Percentiles rank a stretch among this genome's conserved stretches.
phyloP scores from a whole-genome alignment of 1,284 basidiomycete species.

The Schizophyllum amplum region DNA sequence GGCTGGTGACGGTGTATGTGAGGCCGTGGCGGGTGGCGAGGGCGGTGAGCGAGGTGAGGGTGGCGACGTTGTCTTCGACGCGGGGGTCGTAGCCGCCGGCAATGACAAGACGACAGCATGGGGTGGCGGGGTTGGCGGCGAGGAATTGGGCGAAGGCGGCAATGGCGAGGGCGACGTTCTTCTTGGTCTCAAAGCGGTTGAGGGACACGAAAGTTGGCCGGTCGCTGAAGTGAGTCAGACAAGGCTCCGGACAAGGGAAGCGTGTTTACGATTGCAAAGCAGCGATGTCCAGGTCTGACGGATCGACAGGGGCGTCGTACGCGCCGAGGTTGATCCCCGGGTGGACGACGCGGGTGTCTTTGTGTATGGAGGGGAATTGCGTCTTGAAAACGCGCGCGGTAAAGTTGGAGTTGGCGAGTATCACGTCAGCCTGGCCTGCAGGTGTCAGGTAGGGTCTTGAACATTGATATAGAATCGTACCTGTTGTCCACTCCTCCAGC shows the following conservation, averaged over 20 bases:
- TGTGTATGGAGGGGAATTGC: slow-evolving; percentile 66
- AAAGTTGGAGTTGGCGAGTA: slow-evolving; percentile 90
- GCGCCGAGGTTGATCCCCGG: slow-evolving; percentile 83
- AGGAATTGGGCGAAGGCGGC: slow-evolving; percentile 55
- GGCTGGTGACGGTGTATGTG: slow-evolving; percentile 46
- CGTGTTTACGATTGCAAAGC: slow-evolving; percentile 60
- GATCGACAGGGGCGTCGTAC: slow-evolving; percentile 44
- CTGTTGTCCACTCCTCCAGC: slow-evolving; percentile 85
- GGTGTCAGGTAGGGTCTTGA: slow-evolving; percentile 1
- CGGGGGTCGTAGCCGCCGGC: slow-evolving; percentile 59
- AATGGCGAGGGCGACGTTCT: slow-evolving; percentile 82
- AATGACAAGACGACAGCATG: slow-evolving; percentile 6
- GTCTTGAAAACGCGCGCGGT: slow-evolving; percentile 74
- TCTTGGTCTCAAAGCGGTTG: slow-evolving; percentile 96
- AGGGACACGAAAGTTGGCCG: slow-evolving; percentile 80
- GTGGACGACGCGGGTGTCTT: slow-evolving; percentile 74
- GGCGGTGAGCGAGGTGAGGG: slow-evolving; percentile 49
- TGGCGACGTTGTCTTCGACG: slow-evolving; percentile 63
- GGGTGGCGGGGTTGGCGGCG: neutral
- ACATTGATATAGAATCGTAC: too few species aligned
- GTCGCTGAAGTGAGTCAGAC: slow-evolving; percentile 32
- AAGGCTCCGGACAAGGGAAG: slow-evolving; percentile 1
- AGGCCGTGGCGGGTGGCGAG: slow-evolving; percentile 42
- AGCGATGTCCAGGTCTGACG: slow-evolving; percentile 40
- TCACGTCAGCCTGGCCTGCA: slow-evolving; percentile 77